Evolutionary conservation across 345 rosid species (phyloP).

Genomic region (Draba incana): DNA sequence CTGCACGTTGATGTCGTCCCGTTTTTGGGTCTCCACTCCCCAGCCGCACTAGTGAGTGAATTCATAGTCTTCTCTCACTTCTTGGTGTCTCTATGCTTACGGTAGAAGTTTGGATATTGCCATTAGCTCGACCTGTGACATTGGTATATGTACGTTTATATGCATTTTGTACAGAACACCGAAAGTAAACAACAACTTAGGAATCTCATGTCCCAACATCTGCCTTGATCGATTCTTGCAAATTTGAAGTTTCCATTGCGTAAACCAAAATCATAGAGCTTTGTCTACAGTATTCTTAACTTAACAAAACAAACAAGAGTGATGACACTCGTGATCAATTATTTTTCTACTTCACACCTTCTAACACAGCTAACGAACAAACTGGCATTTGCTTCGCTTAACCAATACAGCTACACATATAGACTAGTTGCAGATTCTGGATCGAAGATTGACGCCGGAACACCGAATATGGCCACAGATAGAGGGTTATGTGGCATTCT

Average conservation of each 20-base stretch:
- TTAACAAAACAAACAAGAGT: constrained; percentile 2
- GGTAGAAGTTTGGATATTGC: constrained; percentile 49
- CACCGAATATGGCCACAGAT: not conserved
- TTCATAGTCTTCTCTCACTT: constrained; percentile 84
- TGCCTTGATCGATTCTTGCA: not conserved
- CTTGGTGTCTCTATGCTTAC: constrained; percentile 76
- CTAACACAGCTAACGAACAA: constrained; percentile 13
- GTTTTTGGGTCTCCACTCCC: constrained; percentile 79
- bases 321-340: not conserved
- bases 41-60: constrained; percentile 84
- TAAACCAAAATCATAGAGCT: constrained; percentile 23
- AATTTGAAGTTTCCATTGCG: constrained; percentile 11
- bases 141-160: constrained; percentile 33
- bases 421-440: not conserved
- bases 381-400: constrained; percentile 8
- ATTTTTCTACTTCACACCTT: constrained; percentile 3
- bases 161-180: constrained; percentile 43
- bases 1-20: constrained; percentile 96
- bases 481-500: not conserved
- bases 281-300: not conserved
- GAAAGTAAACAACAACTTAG: constrained; percentile 24
- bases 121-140: constrained; percentile 25
- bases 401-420: not conserved
- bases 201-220: constrained; percentile 15
- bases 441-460: not conserved